Evolutionary conservation across 2,329 filamentous ascomycete genomes (phyloP), one percentile per base, ranked within the genome.

Genomic region (Cladophialophora chaetospira): DNA sequence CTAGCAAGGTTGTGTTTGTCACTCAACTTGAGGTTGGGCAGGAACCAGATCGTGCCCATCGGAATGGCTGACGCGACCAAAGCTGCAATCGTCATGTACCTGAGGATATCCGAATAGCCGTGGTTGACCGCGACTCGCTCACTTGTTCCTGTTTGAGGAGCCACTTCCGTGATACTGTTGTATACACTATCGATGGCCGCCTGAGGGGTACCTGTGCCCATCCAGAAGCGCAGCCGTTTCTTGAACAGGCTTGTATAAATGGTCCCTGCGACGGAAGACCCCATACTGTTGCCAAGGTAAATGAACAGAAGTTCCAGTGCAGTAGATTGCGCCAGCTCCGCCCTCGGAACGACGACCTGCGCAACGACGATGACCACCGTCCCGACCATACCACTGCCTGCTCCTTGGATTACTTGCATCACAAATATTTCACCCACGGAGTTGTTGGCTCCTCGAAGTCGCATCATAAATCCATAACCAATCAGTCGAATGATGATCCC

Each of bases 401-500:
- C 61, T 2, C 78, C 78, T 61, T 81, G 79, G 8, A 81, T 69
- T 25, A 75, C 65, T 62, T 81, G 79, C 1, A 79, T 75, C 23
- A 75, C 60, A 60, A 79, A 77, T 1, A 81, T 69, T 65, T 81
- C 79, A 5, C 70, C 75, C 0, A 69, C 60, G 3, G 73, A 73
- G 64, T 76, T 79, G 33, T 70, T 62, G 44, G 72, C 69, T 0
- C 70, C 76, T 3, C 77, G 73, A 6, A 81, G 71, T 2, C 78
- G 72, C 26, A 80, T 70, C 79, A 81, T 81, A 26, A 79, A 63
- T 3, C 77, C 78, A 56, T 81, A 80, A 4, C 79, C 78, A 28
- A 80, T 61, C 8, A 79, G 63, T 9, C 77, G 75, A 28, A 81
- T 62, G 1, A 70, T 53, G 1, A 72, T 69, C 3, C 75, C 77